Conservation (phyloP, 108 stramenopile genomes). For the Cyclotella choctawhatcheeana region DNA sequence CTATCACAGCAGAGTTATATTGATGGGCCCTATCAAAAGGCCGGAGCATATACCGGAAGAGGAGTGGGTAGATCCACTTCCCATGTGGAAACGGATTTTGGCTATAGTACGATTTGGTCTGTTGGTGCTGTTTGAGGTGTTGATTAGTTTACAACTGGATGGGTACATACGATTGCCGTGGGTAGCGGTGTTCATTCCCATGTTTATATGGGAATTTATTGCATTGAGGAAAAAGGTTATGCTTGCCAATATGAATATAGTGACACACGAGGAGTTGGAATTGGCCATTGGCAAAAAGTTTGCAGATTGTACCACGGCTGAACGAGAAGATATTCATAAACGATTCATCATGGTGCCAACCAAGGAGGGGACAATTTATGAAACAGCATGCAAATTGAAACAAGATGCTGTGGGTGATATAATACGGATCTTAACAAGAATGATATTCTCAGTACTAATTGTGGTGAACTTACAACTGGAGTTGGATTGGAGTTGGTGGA, state of each 20-base stretch:
- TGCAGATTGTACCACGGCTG: conserved; percentile 66
- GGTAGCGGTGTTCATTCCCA: conserved; percentile 74
- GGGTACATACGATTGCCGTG: conserved; percentile 50
- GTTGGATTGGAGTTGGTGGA: conserved; percentile 85
- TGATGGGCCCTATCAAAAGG: conserved; percentile 81
- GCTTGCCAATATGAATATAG: conserved; percentile 66
- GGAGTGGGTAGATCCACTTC: conserved; percentile 91
- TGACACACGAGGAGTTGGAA: conserved; percentile 83
- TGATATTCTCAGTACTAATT: conserved; percentile 63
- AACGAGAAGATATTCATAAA: conserved; percentile 71
- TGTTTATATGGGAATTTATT: conserved; percentile 75
- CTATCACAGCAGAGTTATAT: conserved; percentile 75
- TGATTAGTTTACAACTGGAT: conserved; percentile 73
- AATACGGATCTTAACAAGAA: conserved; percentile 60
- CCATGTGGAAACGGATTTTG: conserved; percentile 69
- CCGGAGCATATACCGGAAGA: conserved; percentile 85
- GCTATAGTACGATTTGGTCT: conserved; percentile 64
- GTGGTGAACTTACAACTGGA: conserved; percentile 68
- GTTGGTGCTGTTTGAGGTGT: conserved; percentile 70
- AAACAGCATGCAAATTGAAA: conserved; percentile 64
- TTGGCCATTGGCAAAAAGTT: conserved; percentile 76
- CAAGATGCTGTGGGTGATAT: conserved; percentile 70
- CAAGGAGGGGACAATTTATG: conserved; percentile 61
- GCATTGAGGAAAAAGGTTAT: conserved; percentile 70
- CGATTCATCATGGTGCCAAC: conserved; percentile 79